These are phyloP conservation scores for Tetracladium marchalianum DNA, from an alignment of 495 filamentous ascomycete genomes.

Conservation along the genomic window DNA sequence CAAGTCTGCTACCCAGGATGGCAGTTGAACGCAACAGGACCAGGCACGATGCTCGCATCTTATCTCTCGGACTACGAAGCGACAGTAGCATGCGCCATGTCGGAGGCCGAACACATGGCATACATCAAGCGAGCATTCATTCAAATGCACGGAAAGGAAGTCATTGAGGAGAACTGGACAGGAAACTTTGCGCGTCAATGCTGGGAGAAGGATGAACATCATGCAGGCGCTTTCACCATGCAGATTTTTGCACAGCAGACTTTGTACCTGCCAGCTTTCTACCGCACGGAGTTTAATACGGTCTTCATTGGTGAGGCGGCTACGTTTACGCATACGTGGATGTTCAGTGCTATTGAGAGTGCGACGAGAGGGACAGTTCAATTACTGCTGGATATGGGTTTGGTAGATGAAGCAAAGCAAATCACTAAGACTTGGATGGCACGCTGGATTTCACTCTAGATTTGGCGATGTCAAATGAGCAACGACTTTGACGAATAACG, in stretches of 20 bases:
- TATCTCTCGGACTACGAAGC: slow-evolving; percentile 37
- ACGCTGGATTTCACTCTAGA: slow-evolving; percentile 37
- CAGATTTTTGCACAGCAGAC: slow-evolving; percentile 51
- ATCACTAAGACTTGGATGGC: slow-evolving; percentile 60
- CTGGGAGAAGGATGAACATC: slow-evolving; percentile 46
- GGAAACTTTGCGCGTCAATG: slow-evolving; percentile 48
- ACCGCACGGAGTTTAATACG: slow-evolving; percentile 49
- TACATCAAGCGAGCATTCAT: slow-evolving; percentile 47
- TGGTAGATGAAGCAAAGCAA: slow-evolving; percentile 61
- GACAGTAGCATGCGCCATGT: slow-evolving; percentile 22
- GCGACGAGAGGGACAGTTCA: slow-evolving; percentile 57
- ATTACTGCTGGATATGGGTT: slow-evolving; percentile 52
- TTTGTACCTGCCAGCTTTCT: slow-evolving; percentile 59
- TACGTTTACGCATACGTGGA: slow-evolving; percentile 64
- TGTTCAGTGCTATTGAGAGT: slow-evolving; percentile 56
- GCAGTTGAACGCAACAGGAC: slow-evolving; percentile 49
- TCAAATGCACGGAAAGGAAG: slow-evolving; percentile 44
- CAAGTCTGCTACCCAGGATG: slow-evolving; percentile 55
- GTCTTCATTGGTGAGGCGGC: slow-evolving; percentile 66
- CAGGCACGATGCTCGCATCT: slow-evolving; percentile 49
- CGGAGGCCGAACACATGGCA: slow-evolving; percentile 43
- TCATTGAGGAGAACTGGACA: slow-evolving; percentile 46
- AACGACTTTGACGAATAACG: no score
- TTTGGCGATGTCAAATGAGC: no score
- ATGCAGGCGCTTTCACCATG: slow-evolving; percentile 43